A percentile compares a stretch with the other conserved stretches of the same genome.
Evolutionary conservation across 257 asterid species (phyloP).

Genomic region (Eucommia ulmoides): DNA sequence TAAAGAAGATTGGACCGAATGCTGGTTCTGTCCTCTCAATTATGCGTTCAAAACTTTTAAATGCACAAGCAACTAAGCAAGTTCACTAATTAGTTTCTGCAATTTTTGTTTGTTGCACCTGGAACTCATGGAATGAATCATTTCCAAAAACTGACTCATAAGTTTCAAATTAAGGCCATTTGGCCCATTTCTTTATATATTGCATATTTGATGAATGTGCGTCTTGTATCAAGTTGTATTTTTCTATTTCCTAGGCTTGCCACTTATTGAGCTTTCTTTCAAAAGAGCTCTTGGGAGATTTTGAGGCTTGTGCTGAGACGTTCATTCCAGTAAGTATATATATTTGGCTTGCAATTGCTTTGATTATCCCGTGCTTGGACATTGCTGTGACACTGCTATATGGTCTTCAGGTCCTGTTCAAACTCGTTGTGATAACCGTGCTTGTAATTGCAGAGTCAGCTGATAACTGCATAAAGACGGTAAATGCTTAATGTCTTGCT

Average conservation of each 20-base stretch:
- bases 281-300: constrained; percentile 94
- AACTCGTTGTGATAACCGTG: constrained; percentile 99
- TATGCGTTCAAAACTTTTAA: too few species aligned
- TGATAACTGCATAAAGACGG: constrained; percentile 98
- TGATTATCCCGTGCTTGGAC: too few species aligned
- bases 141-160: neutral
- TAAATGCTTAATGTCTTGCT: constrained; percentile 17
- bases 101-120: neutral
- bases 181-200: neutral
- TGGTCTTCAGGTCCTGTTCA: constrained; percentile 82
- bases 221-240: constrained; percentile 3
- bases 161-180: neutral
- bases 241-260: constrained; percentile 47
- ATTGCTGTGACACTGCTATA: constrained; percentile 11
- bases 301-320: constrained; percentile 91
- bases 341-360: too few species aligned
- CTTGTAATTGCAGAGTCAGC: constrained; percentile 99
- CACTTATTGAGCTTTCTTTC: constrained; percentile 75
- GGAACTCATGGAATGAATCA: neutral
- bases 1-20: too few species aligned
- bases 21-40: too few species aligned
- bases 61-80: too few species aligned
- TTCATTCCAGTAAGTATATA: constrained; percentile 93
- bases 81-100: too few species aligned
- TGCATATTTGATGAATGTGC: neutral